Percentiles rank a stretch among this genome's conserved stretches.
Conservation (phyloP, 2,329 filamentous ascomycete genomes). For the Epichloe festucae region DNA sequence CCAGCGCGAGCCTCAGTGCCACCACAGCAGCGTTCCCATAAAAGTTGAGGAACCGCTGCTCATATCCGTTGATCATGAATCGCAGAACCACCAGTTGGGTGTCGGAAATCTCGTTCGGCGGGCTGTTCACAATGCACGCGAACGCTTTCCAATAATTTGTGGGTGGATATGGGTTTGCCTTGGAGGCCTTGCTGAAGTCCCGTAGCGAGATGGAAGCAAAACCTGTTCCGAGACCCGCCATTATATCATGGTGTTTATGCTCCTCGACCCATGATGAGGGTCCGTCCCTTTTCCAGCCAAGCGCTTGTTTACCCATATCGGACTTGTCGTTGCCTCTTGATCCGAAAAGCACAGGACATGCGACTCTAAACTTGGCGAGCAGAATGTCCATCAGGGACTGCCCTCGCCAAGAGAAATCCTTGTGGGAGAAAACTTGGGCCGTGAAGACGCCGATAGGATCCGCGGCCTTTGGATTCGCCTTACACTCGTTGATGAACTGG, state of each 20-base stretch:
- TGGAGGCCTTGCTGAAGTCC: constrained; percentile 60
- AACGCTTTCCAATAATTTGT: constrained; percentile 73
- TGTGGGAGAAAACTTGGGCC: constrained; percentile 59
- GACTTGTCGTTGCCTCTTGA: constrained; percentile 65
- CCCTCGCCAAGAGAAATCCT: constrained; percentile 54
- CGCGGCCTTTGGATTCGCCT: constrained; percentile 50
- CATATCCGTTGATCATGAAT: constrained; percentile 59
- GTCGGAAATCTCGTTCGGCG: constrained; percentile 51
- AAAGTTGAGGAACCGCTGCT: constrained; percentile 63
- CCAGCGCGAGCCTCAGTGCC: constrained; percentile 53
- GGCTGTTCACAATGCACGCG: constrained; percentile 64
- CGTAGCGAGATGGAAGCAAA: constrained; percentile 74
- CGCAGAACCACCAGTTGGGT: constrained; percentile 61
- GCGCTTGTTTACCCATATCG: constrained; percentile 46
- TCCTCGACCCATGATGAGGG: constrained; percentile 48
- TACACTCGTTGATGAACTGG: constrained; percentile 56
- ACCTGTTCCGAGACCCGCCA: constrained; percentile 72
- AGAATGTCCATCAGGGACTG: constrained; percentile 67
- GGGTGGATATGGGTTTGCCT: constrained; percentile 63
- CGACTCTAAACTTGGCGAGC: constrained; percentile 68
- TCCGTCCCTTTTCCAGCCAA: constrained; percentile 60
- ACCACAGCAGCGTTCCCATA: constrained; percentile 69
- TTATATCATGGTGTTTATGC: constrained; percentile 66
- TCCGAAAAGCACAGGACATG: constrained; percentile 78
- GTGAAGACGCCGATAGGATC: constrained; percentile 70